phyloP scores from a whole-genome alignment of 2,329 filamentous ascomycete genomes.

The Sporothrix mexicana region DNA sequence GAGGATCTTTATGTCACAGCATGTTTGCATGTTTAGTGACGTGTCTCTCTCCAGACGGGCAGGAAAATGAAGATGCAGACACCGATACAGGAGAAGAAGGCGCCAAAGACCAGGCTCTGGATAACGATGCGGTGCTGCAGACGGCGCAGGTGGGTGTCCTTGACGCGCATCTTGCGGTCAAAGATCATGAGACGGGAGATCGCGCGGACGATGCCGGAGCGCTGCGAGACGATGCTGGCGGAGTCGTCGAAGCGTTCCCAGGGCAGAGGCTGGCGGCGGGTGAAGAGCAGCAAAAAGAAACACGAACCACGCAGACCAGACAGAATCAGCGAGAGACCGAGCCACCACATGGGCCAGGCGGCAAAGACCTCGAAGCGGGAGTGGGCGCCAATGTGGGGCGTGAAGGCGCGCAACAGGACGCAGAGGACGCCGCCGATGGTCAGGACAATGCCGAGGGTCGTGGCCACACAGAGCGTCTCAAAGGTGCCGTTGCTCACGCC shows the following conservation, averaged over 20 bases:
- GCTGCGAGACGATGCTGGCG: slow-evolving; percentile 37
- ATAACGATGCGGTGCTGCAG: slow-evolving; percentile 54
- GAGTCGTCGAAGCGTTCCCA: slow-evolving; percentile 56
- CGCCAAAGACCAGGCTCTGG: slow-evolving; percentile 50
- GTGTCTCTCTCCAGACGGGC: slow-evolving; percentile 50
- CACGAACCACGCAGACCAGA: slow-evolving; percentile 54
- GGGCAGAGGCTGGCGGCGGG: slow-evolving; percentile 52
- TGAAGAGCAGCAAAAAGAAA: slow-evolving; percentile 56
- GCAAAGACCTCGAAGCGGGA: slow-evolving; percentile 51
- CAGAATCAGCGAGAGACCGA: slow-evolving; percentile 52
- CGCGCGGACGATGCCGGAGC: slow-evolving; percentile 42
- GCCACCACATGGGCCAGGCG: slow-evolving; percentile 54
- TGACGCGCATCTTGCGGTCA: slow-evolving; percentile 53
- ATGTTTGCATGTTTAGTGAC: background rate
- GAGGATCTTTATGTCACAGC: background rate
- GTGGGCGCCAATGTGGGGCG: slow-evolving; percentile 47
- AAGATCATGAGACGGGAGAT: slow-evolving; percentile 54
- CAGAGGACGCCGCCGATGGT: slow-evolving; percentile 50
- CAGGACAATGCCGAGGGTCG: slow-evolving; percentile 50
- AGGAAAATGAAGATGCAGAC: slow-evolving; percentile 52
- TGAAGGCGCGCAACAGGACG: slow-evolving; percentile 50
- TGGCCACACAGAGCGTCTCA: slow-evolving; percentile 56
- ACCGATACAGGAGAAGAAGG: slow-evolving; percentile 46
- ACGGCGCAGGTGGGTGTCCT: slow-evolving; percentile 50
- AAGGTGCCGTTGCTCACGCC: slow-evolving; percentile 60